Evolutionary conservation across 345 rosid genomes (phyloP), one percentile per base, ranked within the genome.

Genomic region (Laguncularia racemosa): DNA sequence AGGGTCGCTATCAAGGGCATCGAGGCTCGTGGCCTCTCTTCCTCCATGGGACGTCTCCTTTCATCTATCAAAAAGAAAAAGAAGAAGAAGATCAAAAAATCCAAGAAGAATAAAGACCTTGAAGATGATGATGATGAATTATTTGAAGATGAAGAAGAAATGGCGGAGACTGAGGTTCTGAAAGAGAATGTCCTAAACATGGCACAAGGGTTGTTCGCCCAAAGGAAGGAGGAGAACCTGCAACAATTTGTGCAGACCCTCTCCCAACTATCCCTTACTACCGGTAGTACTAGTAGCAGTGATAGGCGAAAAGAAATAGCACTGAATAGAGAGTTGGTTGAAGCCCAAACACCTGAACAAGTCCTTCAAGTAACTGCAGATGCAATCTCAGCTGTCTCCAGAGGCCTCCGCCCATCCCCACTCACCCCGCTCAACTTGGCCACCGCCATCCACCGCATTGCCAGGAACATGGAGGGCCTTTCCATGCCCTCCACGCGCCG

Each of bases 381-480:
- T 62, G 76, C 78, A 68, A 84, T 89, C 45, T 66, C 77, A 78
- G 96, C 88, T 12, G 89, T 89, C 55, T 86, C 86, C 55, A 92
- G 89, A 76, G 96, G 96, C 52, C 69, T 92, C 73, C 86, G 79
- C 46, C 98, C 96, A 55, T 89, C 91, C 1, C 96, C 95, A 0
- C 71, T 89, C n/a, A 80, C 95, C 20, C 95, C 97, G 21, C 18
- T 92, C 64, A 86, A 92, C 67, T 72, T 89, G 62, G 91, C 96
- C 56, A 89, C 95, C 55, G 84, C 91, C 4, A 83, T 92, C 51
- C 95, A 89, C 67, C 75, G 96, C 51, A 86, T 92, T 60, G 95
- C 95, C 47, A 89, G 84, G 86, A 89, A 83, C 73, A 89, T 92
- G 96, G 98, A 92, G 80, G 83, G 86, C 73, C 86, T 81, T 51